phyloP scores from a whole-genome alignment of 108 stramenopile genomes.

The Cafeteria roenbergensis region DNA sequence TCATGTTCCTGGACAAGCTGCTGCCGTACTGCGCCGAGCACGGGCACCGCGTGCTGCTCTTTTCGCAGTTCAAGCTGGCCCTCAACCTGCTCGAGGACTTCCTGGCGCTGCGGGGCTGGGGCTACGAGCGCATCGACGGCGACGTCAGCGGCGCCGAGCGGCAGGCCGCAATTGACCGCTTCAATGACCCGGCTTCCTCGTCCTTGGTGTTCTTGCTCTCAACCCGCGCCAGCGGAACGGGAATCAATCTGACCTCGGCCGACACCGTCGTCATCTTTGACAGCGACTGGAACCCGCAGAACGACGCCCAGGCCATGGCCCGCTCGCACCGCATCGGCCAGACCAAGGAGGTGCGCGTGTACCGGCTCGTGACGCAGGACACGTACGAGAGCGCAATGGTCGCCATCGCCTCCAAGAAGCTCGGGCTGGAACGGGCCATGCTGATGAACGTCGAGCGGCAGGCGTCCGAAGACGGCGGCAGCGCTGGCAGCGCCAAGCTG shows the following conservation, averaged over 20 bases:
- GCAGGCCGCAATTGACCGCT: constrained; percentile 91
- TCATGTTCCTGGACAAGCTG: constrained; percentile 74
- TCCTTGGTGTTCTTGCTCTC: constrained; percentile 82
- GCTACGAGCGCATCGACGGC: constrained; percentile 69
- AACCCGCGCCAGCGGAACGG: constrained; percentile 84
- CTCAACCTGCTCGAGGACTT: constrained; percentile 85
- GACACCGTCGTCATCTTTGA: constrained; percentile 61
- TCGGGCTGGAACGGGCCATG: constrained; percentile 94
- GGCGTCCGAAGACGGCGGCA: constrained; percentile 22
- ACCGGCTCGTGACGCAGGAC: constrained; percentile 85
- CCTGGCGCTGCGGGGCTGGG: constrained; percentile 64
- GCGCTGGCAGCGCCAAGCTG: constrained; percentile 47
- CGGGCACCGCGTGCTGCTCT: constrained; percentile 80
- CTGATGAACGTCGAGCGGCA: constrained; percentile 57
- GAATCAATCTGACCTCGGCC: constrained; percentile 94
- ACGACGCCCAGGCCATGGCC: constrained; percentile 95
- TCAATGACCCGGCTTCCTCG: constrained; percentile 60
- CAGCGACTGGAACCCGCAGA: constrained; percentile 98
- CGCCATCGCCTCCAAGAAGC: constrained; percentile 84
- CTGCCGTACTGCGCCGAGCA: constrained; percentile 65
- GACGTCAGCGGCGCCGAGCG: constrained; percentile 77
- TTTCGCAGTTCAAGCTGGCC: constrained; percentile 96
- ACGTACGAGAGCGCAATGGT: constrained; percentile 97
- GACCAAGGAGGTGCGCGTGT: constrained; percentile 84
- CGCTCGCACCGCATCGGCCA: constrained; percentile 97